A percentile compares a stretch with the other conserved stretches of the same genome.
Conservation (phyloP, 2,329 filamentous ascomycete species). For the Podosphaera xanthii region DNA sequence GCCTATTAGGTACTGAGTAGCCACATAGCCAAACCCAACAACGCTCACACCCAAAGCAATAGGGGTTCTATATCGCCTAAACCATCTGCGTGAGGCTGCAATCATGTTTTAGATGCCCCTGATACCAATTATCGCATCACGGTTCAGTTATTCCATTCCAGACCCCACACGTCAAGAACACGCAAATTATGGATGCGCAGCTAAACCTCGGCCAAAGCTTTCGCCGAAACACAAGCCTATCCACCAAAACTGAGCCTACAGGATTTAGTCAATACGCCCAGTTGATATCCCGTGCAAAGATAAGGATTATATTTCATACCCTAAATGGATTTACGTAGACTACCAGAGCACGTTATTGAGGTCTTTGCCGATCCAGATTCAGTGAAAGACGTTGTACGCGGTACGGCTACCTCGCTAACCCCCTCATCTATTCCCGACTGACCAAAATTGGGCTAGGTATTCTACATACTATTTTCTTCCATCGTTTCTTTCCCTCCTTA, state of each 20-base stretch:
- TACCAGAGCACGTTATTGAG: constrained; percentile 81
- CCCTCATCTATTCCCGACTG: neutral
- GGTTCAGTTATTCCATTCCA: neutral
- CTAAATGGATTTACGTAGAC: constrained; percentile 37
- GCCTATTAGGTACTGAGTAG: constrained; percentile 72
- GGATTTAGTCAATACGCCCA: too few species aligned
- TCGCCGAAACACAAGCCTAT: too few species aligned
- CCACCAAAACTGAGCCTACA: too few species aligned
- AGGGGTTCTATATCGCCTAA: constrained; percentile 74
- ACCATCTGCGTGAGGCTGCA: constrained; percentile 63
- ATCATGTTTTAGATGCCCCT: constrained; percentile 25
- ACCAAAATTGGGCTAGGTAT: constrained; percentile 34
- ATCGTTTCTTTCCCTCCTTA: constrained; percentile 83
- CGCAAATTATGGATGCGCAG: too few species aligned
- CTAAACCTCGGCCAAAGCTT: too few species aligned
- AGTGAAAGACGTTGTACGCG: constrained; percentile 82
- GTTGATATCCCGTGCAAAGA: too few species aligned
- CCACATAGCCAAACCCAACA: constrained; percentile 73
- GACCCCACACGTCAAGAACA: neutral
- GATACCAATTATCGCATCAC: constrained; percentile 6
- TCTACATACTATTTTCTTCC: constrained; percentile 95
- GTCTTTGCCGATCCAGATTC: constrained; percentile 78
- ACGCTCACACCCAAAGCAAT: constrained; percentile 75
- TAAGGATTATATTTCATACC: neutral
- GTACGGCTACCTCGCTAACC: constrained; percentile 23